Conservation (phyloP, 2,329 filamentous ascomycete genomes). For the Calonectria pseudoturangicola region DNA sequence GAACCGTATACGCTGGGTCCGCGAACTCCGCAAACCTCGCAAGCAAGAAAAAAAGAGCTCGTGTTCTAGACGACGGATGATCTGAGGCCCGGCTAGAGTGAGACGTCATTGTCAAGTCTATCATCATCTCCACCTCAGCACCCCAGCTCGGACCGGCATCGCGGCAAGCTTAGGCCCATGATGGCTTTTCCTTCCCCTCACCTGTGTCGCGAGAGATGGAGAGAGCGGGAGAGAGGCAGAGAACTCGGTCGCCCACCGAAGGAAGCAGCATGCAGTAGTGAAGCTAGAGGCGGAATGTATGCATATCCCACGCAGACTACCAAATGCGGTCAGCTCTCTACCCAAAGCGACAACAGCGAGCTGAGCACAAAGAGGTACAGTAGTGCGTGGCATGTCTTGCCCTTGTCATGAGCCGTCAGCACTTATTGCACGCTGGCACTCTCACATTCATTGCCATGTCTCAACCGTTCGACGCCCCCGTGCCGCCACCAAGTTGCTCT, state of each 20-base stretch:
- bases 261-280: constrained; percentile 23
- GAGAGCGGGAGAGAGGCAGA: background rate
- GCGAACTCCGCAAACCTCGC: constrained; percentile 8
- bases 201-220: constrained; percentile 1
- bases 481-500: constrained; percentile 22
- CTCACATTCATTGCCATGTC: constrained; percentile 38
- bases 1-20: constrained; percentile 6
- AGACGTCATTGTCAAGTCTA: constrained; percentile 28
- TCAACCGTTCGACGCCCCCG: constrained; percentile 42
- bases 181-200: constrained; percentile 23
- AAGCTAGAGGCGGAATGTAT: constrained; percentile 24
- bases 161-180: constrained; percentile 27
- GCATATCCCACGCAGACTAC: constrained; percentile 28
- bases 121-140: constrained; percentile 27
- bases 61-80: constrained; percentile 36
- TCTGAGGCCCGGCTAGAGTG: constrained; percentile 23
- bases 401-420: constrained; percentile 22
- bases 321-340: constrained; percentile 29
- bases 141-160: constrained; percentile 23
- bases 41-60: constrained; percentile 7
- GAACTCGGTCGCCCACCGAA: constrained; percentile 7
- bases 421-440: constrained; percentile 35
- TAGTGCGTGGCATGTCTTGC: constrained; percentile 26
- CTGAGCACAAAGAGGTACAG: constrained; percentile 16
- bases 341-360: constrained; percentile 21